Conservation (phyloP, 148 eudicot genomes). For the Rhododendron ferrugineum region DNA sequence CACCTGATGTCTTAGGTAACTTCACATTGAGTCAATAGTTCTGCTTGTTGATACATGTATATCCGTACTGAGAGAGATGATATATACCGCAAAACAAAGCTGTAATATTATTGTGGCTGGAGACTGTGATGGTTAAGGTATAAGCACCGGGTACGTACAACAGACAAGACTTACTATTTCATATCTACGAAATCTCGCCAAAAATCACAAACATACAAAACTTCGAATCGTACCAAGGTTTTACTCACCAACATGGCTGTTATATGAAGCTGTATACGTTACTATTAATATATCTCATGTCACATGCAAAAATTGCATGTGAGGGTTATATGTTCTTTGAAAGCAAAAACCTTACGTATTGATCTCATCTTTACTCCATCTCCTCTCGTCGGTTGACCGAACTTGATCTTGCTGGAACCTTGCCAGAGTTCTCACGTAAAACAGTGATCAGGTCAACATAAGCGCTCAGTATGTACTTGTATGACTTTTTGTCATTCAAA, state of each 20-base stretch:
- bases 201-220: not conserved
- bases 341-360: not conserved
- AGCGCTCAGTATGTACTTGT: slow-evolving; percentile 57
- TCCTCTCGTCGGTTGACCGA: not conserved
- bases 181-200: not conserved
- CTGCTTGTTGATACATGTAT: not conserved
- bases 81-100: not conserved
- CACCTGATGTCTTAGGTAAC: not conserved
- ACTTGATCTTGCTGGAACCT: not conserved
- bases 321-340: not conserved
- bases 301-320: not conserved
- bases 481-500: slow-evolving; percentile 60
- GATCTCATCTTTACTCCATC: not conserved
- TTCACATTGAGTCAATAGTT: not conserved
- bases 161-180: not conserved
- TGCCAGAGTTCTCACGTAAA: slow-evolving; percentile 21
- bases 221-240: not conserved
- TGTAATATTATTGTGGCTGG: not conserved
- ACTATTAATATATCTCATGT: not conserved
- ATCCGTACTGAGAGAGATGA: not conserved
- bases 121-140: not conserved
- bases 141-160: not conserved
- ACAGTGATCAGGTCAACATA: slow-evolving; percentile 52
- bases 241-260: not conserved
- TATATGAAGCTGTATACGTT: not conserved